These are phyloP conservation scores for Aspergillus sclerotialis DNA, from an alignment of 2,329 filamentous ascomycete genomes.

Conservation along the genomic window DNA sequence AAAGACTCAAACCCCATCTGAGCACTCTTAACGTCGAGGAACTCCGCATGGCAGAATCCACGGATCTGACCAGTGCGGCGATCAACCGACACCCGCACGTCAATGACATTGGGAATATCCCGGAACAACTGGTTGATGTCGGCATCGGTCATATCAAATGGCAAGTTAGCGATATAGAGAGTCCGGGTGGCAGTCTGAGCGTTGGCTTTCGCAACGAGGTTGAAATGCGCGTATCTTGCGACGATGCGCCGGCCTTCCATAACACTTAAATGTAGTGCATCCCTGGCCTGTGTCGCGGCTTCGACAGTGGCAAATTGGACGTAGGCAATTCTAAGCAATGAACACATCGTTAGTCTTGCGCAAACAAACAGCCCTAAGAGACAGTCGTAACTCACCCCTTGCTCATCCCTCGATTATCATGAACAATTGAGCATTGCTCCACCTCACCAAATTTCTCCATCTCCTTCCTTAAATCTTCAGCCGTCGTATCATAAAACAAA, in stretches of 20 bases:
- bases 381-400: conserved; percentile 51
- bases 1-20: conserved; percentile 52
- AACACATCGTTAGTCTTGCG: too few relatives aligned
- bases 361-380: too few relatives aligned
- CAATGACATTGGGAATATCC: conserved; percentile 60
- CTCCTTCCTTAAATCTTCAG: conserved; percentile 52
- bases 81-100: conserved; percentile 78
- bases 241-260: conserved; percentile 59
- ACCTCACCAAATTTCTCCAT: conserved; percentile 55
- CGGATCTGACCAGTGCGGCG: conserved; percentile 70
- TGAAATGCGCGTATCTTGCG: conserved; percentile 51
- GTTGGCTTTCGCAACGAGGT: conserved; percentile 5
- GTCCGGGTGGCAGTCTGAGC: conserved; percentile 52
- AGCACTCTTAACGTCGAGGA: conserved; percentile 62
- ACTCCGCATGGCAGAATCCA: conserved; percentile 81
- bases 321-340: conserved; percentile 56
- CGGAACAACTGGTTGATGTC: conserved; percentile 75
- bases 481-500: conserved; percentile 61
- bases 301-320: conserved; percentile 51
- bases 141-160: conserved; percentile 75
- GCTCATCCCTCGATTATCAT: conserved; percentile 57
- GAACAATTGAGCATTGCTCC: conserved; percentile 47
- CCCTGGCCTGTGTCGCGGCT: conserved; percentile 50
- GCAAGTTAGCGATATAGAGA: conserved; percentile 78
- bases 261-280: conserved; percentile 52